Base-by-base conservation (phyloP, 1,139 yeast genomes). In the Debaryomycetaceae sp. region DNA sequence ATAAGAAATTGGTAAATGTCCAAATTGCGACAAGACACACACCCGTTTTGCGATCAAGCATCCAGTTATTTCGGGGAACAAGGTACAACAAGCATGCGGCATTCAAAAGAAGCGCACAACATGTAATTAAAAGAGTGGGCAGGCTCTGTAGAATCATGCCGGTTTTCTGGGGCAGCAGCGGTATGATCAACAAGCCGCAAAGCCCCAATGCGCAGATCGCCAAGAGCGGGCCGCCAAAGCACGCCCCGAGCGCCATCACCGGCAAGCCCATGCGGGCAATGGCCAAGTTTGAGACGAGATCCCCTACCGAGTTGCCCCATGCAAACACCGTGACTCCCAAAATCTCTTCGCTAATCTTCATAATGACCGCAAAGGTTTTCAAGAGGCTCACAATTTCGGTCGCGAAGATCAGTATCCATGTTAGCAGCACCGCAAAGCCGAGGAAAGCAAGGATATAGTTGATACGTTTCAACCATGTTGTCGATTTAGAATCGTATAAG, bases 211-310 rank as follows among this genome's bases (percentile, higher is more conserved):
- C 66, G 30, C 67, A 51, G 22, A 69, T 47, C 16, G 73, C 61
- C 15, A 71, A 44, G 8, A 87, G 56, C 0, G 97, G 97, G 1
- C 96, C 92, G 1, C 96, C 97, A 51, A 86, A 82, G 46, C 96
- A 87, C 0, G 97, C 96, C 11, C 93, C 81, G 25, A 90, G 63
- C 0, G 97, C 96, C 90, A 87, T 83, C 36, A 81, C 68, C 0
- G 95, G 87, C 59, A 77, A 78, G 0, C 96, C 96, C 74, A 83
- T 73, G 37, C 61, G 64, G 0, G 95, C 90, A 30, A 90, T 76
- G 0, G 94, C 81, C 29, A 79, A 60, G 44, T 90, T 86, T 0
- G 96, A 80, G 2, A 87, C 75, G 30, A 87, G 62, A 44, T 90
- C 98, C 4, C 96, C 95, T 4, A 85, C 57, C 0, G 95, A 86